phyloP scores from a whole-genome alignment of 208 protist genomes.

The Vickermania ingenoplastis region DNA sequence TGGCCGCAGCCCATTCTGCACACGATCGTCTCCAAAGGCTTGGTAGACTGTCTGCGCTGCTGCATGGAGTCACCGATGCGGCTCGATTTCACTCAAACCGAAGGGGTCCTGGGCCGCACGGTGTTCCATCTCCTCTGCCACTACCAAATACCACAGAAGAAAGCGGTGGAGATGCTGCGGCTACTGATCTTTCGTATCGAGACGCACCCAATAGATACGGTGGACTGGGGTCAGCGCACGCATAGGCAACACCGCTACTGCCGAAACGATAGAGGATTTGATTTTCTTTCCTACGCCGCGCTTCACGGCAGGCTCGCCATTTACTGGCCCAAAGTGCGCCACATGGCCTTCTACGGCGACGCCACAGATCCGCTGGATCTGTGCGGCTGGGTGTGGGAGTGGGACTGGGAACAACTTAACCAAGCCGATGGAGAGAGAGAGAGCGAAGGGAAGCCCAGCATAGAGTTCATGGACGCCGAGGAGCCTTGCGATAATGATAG shows the following conservation, averaged over 20 bases:
- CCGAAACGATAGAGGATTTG: not conserved
- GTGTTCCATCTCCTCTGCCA: not conserved
- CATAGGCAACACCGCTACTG: not conserved
- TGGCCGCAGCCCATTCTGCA: not conserved
- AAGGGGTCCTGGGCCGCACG: not conserved
- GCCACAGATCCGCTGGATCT: not conserved
- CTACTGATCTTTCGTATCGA: not conserved
- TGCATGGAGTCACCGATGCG: not conserved
- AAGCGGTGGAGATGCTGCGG: not conserved
- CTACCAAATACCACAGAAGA: not conserved
- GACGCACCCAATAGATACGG: not conserved
- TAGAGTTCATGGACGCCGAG: too few relatives aligned
- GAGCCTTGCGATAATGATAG: too few relatives aligned
- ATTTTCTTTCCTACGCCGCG: constrained; percentile 10
- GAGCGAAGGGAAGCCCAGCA: not conserved
- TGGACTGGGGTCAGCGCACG: not conserved
- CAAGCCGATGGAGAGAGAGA: not conserved
- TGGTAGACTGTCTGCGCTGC: not conserved
- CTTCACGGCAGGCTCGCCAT: constrained; percentile 6
- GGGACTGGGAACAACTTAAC: not conserved
- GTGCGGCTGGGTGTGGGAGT: not conserved
- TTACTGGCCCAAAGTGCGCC: not conserved
- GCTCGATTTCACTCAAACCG: not conserved
- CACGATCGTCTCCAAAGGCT: not conserved
- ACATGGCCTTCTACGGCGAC: not conserved